Evolutionary conservation across 163 green algal genomes (phyloP).

Genomic region (Smithsoniella earleae): DNA sequence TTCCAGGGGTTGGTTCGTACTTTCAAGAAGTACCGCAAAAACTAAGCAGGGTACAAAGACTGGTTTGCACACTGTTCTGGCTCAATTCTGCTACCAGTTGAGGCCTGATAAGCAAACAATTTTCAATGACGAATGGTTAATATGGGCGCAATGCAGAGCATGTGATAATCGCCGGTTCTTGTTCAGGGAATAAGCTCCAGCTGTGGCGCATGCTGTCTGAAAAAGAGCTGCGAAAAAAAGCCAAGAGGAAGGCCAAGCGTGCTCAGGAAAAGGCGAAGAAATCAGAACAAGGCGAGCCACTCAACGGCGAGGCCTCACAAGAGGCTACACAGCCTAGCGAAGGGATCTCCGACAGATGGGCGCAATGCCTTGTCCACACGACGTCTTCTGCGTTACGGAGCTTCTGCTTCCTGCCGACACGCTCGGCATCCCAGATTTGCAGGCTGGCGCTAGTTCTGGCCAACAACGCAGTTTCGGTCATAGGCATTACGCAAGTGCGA

Average conservation of each 20-base stretch:
- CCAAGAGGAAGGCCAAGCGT: conserved; percentile 7
- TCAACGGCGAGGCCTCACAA: not conserved
- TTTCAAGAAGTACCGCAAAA: not conserved
- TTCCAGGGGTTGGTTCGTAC: not conserved
- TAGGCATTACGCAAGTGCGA: not conserved
- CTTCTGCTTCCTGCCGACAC: not conserved
- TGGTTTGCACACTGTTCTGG: too few relatives aligned
- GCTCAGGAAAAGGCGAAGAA: conserved; percentile 28
- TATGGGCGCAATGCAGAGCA: too few relatives aligned
- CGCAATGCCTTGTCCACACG: not conserved
- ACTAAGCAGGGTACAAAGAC: too few relatives aligned
- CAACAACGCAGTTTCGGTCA: conserved; percentile 75
- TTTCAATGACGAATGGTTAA: too few relatives aligned
- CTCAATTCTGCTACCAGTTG: too few relatives aligned
- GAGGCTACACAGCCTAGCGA: not conserved
- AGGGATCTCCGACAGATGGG: not conserved
- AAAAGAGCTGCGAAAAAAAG: not conserved
- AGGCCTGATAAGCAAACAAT: too few relatives aligned
- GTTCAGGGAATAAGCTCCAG: conserved; percentile 23
- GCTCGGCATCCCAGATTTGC: conserved; percentile 29
- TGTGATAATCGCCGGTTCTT: not conserved
- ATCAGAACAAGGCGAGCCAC: not conserved
- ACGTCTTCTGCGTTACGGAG: not conserved
- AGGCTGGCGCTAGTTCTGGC: conserved; percentile 55
- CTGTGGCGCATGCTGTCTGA: not conserved